These are phyloP conservation scores for Hypoxylon cercidicola DNA, from an alignment of 495 filamentous ascomycete species.

Conservation along the genomic window DNA sequence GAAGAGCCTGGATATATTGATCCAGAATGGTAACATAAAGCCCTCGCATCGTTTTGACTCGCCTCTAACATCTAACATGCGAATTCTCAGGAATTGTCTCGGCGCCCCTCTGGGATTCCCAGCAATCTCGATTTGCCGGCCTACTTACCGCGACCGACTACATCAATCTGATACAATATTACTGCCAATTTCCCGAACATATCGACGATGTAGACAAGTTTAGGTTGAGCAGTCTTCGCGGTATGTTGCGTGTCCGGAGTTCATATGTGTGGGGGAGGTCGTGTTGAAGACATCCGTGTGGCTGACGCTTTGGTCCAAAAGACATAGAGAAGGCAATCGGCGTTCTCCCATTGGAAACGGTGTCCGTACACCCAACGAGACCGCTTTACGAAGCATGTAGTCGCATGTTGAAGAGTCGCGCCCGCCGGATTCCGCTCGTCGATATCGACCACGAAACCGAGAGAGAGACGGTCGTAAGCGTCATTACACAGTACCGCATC, in stretches of 20 bases:
- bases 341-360: slow-evolving; percentile 90
- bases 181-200: slow-evolving; percentile 96
- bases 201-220: slow-evolving; percentile 93
- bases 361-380: slow-evolving; percentile 88
- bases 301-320: slow-evolving; percentile 50
- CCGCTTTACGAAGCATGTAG: slow-evolving; percentile 96
- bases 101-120: slow-evolving; percentile 96
- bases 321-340: slow-evolving; percentile 95
- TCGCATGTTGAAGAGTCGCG: slow-evolving; percentile 91
- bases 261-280: slow-evolving; percentile 14
- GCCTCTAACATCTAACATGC: slow-evolving; percentile 28
- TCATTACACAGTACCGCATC: slow-evolving; percentile 97
- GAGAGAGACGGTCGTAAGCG: slow-evolving; percentile 91
- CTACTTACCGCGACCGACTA: slow-evolving; percentile 96
- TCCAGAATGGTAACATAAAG: slow-evolving; percentile 83
- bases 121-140: slow-evolving; percentile 91
- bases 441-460: slow-evolving; percentile 95
- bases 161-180: slow-evolving; percentile 99
- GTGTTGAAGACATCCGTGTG: slow-evolving; percentile 21
- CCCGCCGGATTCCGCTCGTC: slow-evolving; percentile 92
- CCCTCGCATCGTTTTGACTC: slow-evolving; percentile 6
- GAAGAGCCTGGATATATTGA: slow-evolving; percentile 94
- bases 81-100: slow-evolving; percentile 86
- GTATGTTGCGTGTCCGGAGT: slow-evolving; percentile 58
- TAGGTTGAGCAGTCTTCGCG: slow-evolving; percentile 89